Evolutionary conservation across 306 rosid species (phyloP).

Genomic region (Cicer arietinum): DNA sequence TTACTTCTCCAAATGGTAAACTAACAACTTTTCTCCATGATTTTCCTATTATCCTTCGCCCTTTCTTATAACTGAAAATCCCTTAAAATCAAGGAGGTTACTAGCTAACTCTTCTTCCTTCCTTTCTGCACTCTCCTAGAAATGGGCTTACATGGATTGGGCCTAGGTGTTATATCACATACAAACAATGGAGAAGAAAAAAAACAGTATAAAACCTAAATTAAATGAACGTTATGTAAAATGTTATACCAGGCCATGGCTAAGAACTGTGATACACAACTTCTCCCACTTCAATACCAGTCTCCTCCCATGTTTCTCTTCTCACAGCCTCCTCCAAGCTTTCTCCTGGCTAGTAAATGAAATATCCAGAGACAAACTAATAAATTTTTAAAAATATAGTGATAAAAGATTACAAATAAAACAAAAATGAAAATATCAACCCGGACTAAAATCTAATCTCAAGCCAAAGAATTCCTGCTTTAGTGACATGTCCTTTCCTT

Average conservation of each 20-base stretch:
- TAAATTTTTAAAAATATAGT: conserved; percentile 23
- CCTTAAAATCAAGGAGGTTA: too few species aligned
- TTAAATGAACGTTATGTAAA: too few species aligned
- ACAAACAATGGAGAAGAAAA: neutral
- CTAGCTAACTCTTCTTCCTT: too few species aligned
- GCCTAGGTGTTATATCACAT: too few species aligned
- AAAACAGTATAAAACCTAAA: too few species aligned
- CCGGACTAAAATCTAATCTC: conserved; percentile 29
- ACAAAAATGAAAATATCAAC: conserved; percentile 14
- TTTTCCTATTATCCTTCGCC: too few species aligned
- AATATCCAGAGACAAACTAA: conserved; percentile 28
- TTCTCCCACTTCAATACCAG: conserved; percentile 93
- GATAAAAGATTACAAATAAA: conserved; percentile 8
- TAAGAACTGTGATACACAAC: conserved; percentile 54
- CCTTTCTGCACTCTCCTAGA: too few species aligned
- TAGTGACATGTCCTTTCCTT: conserved; percentile 25
- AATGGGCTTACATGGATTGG: too few species aligned
- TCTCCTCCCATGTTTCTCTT: conserved; percentile 98
- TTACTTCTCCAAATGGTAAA: too few species aligned
- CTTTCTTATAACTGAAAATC: too few species aligned
- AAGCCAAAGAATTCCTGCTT: conserved; percentile 31
- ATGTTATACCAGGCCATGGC: too few species aligned
- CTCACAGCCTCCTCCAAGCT: conserved; percentile 96
- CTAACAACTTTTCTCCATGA: too few species aligned
- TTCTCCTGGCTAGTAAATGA: conserved; percentile 77